These are phyloP conservation scores for Entonaema liquescens DNA, from an alignment of 495 filamentous ascomycete species.

Conservation along the genomic window DNA sequence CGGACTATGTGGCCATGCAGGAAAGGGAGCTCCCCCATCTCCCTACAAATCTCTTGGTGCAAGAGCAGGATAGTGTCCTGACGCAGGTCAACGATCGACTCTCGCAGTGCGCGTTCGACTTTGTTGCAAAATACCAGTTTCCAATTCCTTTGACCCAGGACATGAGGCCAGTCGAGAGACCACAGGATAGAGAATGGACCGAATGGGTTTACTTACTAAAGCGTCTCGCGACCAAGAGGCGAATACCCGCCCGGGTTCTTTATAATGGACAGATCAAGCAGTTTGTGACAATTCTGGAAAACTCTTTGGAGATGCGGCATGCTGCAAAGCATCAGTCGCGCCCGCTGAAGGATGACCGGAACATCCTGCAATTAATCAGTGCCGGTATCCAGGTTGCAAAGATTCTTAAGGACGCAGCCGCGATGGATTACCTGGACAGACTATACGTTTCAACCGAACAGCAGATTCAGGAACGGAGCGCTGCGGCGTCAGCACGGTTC, in stretches of 20 bases:
- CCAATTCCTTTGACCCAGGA: constrained; percentile 82
- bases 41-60: constrained; percentile 80
- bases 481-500: constrained; percentile 54
- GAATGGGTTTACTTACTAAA: constrained; percentile 92
- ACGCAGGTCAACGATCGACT: constrained; percentile 82
- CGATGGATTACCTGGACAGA: constrained; percentile 81
- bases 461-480: constrained; percentile 72
- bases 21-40: constrained; percentile 82
- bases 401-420: constrained; percentile 80
- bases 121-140: constrained; percentile 89
- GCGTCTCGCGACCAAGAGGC: constrained; percentile 82
- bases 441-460: constrained; percentile 75
- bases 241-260: constrained; percentile 81
- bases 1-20: constrained; percentile 73
- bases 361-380: constrained; percentile 85
- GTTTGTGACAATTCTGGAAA: constrained; percentile 82
- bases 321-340: constrained; percentile 83
- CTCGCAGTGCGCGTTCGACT: constrained; percentile 86
- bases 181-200: constrained; percentile 87
- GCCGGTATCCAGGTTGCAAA: constrained; percentile 88
- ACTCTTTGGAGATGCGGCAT: constrained; percentile 86
- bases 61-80: constrained; percentile 84
- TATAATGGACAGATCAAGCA: constrained; percentile 93
- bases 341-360: constrained; percentile 87
- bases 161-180: constrained; percentile 79